A percentile compares a stretch with the other conserved stretches of the same genome.
Conservation (phyloP, 1,284 basidiomycete genomes). For the Cystobasidiaceae sp. region DNA sequence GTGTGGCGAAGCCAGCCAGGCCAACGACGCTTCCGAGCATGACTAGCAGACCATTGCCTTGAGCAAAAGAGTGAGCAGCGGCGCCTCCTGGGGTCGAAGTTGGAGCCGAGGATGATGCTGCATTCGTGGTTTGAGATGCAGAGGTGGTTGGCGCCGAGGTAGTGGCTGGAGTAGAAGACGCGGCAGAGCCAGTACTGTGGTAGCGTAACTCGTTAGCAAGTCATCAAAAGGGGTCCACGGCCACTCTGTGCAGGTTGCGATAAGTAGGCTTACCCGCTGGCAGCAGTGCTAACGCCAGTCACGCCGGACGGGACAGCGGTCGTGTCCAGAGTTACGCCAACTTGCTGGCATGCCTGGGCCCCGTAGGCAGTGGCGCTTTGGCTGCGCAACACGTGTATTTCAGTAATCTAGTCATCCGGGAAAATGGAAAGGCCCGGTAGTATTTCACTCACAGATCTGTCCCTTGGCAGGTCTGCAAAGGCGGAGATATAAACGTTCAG, state of each 20-base stretch:
- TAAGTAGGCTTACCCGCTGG: not conserved
- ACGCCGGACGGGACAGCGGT: constrained; percentile 18
- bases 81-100: constrained; percentile 2
- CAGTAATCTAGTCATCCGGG: no score
- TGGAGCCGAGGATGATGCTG: not conserved
- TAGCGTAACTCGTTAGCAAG: no score
- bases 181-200: not conserved
- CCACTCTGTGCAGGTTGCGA: not conserved
- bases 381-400: no score
- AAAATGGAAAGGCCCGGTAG: no score
- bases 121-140: not conserved
- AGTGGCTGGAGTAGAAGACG: not conserved
- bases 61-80: not conserved
- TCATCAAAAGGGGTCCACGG: not conserved
- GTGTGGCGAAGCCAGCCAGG: constrained; percentile 1
- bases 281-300: not conserved
- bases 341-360: not conserved
- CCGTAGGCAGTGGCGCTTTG: constrained; percentile 11
- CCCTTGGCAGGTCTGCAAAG: not conserved
- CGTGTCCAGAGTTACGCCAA: constrained; percentile 23
- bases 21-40: constrained; percentile 4
- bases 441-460: not conserved
- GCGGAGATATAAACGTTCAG: not conserved
- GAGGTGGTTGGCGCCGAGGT: not conserved
- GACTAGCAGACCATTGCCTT: not conserved